phyloP scores from a whole-genome alignment of 2,329 filamentous ascomycete genomes.

The Diatrype stigma region DNA sequence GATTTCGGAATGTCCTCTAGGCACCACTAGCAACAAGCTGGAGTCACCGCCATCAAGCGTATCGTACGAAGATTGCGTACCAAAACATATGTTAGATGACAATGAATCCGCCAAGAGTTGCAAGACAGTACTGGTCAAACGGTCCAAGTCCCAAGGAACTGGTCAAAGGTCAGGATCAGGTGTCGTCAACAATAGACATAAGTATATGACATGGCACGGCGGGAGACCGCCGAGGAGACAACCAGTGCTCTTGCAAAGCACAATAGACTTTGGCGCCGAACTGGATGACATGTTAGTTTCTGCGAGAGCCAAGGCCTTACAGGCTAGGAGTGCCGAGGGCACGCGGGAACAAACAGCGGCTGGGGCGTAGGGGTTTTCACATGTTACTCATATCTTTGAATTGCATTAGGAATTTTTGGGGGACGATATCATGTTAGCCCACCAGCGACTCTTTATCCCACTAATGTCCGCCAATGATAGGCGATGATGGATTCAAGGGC shows the following conservation, averaged over 20 bases:
- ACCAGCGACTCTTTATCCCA: too few species aligned
- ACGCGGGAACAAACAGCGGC: background rate
- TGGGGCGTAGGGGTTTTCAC: background rate
- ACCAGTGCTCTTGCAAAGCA: constrained; percentile 12
- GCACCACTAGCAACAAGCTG: constrained; percentile 5
- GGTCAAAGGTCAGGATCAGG: background rate
- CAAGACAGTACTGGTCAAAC: constrained; percentile 2
- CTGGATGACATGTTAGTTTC: constrained; percentile 13
- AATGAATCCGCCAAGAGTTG: constrained; percentile 10
- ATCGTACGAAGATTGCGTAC: constrained; percentile 24
- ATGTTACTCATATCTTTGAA: background rate
- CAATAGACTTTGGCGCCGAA: constrained; percentile 13
- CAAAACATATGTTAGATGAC: constrained; percentile 23
- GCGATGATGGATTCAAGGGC: too few species aligned
- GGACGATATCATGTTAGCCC: too few species aligned
- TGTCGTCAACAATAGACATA: constrained; percentile 2
- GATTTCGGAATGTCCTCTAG: background rate
- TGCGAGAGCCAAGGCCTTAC: background rate
- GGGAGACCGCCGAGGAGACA: constrained; percentile 7
- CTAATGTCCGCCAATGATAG: too few species aligned
- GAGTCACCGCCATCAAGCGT: constrained; percentile 13
- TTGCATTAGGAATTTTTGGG: background rate
- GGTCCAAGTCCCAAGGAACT: constrained; percentile 1
- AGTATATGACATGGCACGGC: constrained; percentile 19
- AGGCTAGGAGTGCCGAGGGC: background rate